A percentile compares a stretch with the other conserved stretches of the same genome.
phyloP scores from a whole-genome alignment of 768 basidiomycete species.

The Phylloporus arenicola region DNA sequence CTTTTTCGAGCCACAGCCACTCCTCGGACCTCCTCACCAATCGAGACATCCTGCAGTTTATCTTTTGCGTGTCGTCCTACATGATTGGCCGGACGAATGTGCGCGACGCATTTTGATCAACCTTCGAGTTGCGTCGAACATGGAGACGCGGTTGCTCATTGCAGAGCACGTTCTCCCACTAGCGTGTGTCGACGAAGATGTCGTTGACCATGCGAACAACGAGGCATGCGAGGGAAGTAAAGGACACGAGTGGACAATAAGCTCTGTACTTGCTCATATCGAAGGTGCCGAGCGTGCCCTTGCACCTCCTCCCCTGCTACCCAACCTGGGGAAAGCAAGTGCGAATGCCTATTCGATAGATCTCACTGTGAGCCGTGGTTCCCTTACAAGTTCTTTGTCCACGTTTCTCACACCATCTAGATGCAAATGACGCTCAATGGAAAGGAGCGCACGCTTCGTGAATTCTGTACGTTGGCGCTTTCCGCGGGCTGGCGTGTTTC shows the following conservation, averaged over 20 bases:
- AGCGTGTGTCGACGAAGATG: constrained; percentile 53
- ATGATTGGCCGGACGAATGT: constrained; percentile 71
- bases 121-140: constrained; percentile 34
- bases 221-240: constrained; percentile 6
- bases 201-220: constrained; percentile 3
- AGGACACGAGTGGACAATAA: constrained; percentile 24
- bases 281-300: constrained; percentile 51
- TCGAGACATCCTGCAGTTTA: constrained; percentile 53
- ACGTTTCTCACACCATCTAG: constrained; percentile 29
- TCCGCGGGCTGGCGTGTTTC: constrained; percentile 60
- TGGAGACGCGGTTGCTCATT: constrained; percentile 56
- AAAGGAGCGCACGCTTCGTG: constrained; percentile 65
- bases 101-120: constrained; percentile 43
- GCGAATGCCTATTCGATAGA: constrained; percentile 67
- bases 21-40: constrained; percentile 25
- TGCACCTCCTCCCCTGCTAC: constrained; percentile 56
- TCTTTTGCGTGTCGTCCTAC: constrained; percentile 63
- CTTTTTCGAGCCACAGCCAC: constrained; percentile 63
- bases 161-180: constrained; percentile 68
- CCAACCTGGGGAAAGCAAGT: constrained; percentile 70
- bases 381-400: background rate
- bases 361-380: constrained; percentile 43
- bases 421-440: constrained; percentile 68
- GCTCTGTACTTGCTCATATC: constrained; percentile 34
- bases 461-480: constrained; percentile 47